Evolutionary conservation across 495 filamentous ascomycete species (phyloP).

Genomic region (Elasticomyces elasticus): DNA sequence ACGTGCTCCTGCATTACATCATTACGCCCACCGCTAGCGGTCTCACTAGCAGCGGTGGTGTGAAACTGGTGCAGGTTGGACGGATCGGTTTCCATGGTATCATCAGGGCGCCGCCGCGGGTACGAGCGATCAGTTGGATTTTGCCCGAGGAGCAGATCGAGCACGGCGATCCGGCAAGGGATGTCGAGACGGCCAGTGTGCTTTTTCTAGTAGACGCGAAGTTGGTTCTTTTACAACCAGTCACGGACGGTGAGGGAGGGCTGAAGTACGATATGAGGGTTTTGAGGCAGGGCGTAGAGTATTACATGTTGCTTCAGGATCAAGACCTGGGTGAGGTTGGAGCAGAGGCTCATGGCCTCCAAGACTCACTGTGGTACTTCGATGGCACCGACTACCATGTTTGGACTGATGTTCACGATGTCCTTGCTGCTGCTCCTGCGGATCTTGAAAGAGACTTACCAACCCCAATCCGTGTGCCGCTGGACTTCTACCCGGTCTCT

Average conservation of each 20-base stretch:
- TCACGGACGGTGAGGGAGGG: conserved; percentile 60
- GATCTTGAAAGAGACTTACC: conserved; percentile 54
- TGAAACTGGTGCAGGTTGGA: conserved; percentile 81
- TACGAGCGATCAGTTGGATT: conserved; percentile 91
- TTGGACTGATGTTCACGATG: conserved; percentile 86
- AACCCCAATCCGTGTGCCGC: conserved; percentile 50
- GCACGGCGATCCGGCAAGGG: conserved; percentile 89
- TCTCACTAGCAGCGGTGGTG: conserved; percentile 35
- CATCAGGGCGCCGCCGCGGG: conserved; percentile 82
- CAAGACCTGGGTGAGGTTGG: conserved; percentile 27
- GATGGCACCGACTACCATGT: conserved; percentile 70
- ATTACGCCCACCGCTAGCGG: conserved; percentile 51
- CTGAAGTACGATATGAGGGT: conserved; percentile 98
- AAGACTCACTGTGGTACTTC: conserved; percentile 90
- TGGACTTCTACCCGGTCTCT: conserved; percentile 94
- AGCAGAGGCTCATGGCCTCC: conserved; percentile 38
- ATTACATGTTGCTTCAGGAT: conserved; percentile 85
- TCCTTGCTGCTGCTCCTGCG: conserved; percentile 56
- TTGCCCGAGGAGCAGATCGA: conserved; percentile 84
- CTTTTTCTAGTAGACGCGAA: conserved; percentile 94
- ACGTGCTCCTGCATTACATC: conserved; percentile 88
- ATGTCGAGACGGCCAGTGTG: conserved; percentile 89
- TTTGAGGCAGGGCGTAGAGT: conserved; percentile 90
- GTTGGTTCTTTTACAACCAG: conserved; percentile 82
- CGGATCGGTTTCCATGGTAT: conserved; percentile 97